Base-by-base conservation (phyloP, 164 flowering plant species). In the Magnolia sinica region DNA sequence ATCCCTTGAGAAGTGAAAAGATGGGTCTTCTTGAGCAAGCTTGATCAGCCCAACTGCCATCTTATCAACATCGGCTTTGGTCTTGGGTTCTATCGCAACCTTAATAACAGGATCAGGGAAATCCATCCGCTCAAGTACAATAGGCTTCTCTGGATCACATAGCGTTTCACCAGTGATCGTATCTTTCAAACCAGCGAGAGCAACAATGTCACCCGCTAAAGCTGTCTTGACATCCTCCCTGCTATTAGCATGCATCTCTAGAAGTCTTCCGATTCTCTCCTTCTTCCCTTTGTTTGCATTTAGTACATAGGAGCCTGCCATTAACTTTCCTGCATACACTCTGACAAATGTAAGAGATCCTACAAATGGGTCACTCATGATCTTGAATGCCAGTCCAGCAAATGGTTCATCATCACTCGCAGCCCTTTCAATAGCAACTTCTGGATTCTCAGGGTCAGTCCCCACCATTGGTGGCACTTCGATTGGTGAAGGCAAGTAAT, bases 191-290 rank as follows among this genome's bases (percentile, higher is more conserved):
- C 99, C 98, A 9, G 97, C 99, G 78, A 94, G 90, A 65, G 99
- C 99, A 79, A 94, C 81, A 73, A 96, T 96, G 79, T 96, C 98
- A 77, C 99, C 99, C 0, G 98, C 75, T 73, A 91, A 78, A 55
- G 97, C 95, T 19, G 81, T 86, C 76, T 89, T 92, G 31, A 92
- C 86, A 74, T 96, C 99, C 84, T 92, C 98, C 79, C 97, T 87
- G 81, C 97, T 92, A 83, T 94, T 96, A 68, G 99, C 98, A 82
- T 96, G 99, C 99, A 92, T 96, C 82, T 96, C 97, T 45, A 96
- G 74, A 76, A 96, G 94, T 78, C 99, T 88, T 45, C 99, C 97
- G 73, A 96, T 91, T 80, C 99, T 87, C 81, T 96, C 99, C 74
- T 89, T 96, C 86, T 88, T 96, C 65, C 93, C 97, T 80, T 96